Evolutionary conservation across 441 rosid species (phyloP), one percentile per base, ranked within the genome.

Genomic region (Hura crepitans): DNA sequence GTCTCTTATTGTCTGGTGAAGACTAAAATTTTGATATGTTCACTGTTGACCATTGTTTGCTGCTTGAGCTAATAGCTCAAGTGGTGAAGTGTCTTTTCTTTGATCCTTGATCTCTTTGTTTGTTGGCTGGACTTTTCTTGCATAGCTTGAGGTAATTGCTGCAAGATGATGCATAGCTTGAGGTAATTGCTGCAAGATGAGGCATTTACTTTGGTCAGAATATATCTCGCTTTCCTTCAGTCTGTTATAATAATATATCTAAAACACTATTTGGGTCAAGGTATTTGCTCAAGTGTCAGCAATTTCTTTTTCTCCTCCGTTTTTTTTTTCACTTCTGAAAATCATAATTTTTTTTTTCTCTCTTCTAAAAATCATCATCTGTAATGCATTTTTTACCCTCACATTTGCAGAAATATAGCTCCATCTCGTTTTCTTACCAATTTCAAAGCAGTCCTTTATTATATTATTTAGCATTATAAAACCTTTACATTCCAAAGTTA

Each of bases 401-500:
- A n/a, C n/a, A n/a, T n/a, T n/a, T n/a, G n/a, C n/a, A n/a, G n/a
- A n/a, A n/a, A n/a, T n/a, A n/a, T n/a, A n/a, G n/a, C n/a, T n/a
- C n/a, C n/a, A n/a, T n/a, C n/a, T n/a, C n/a, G n/a, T n/a, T n/a
- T n/a, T n/a, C n/a, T n/a, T n/a, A n/a, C 39, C 66, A 42, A 66
- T 39, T 43, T 56, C 50, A 68, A 68, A 5, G 49, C 62, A 67
- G 27, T 68, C 65, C 56, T 47, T 37, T 5, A 5, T 0, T 37
- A 10, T 37, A 35, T 55, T 27, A 17, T 46, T 53, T 20, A 59
- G 22, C 33, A 68, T 42, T 72, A 27, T 39, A 62, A 51, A 39
- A 25, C 47, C 46, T 18, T 27, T 42, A 72, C 68, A 50, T 42
- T 50, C 66, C 28, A 76, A 59, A 59, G 13, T 65, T 54, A 71